Percentiles rank a stretch among this genome's conserved stretches.
phyloP scores from a whole-genome alignment of 169 alveolate genomes.

The Cryptosporidium baileyi region DNA sequence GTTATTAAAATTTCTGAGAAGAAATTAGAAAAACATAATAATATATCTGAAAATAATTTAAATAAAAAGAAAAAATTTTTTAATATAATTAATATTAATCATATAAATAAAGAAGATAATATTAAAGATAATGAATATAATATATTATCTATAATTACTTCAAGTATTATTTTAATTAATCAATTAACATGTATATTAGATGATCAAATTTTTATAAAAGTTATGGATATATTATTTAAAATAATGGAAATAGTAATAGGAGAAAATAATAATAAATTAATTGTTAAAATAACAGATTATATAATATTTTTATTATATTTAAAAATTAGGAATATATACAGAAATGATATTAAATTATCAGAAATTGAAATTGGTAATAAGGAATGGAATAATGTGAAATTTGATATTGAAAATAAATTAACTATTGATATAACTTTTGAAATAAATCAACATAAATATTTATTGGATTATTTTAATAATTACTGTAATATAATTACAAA shows the following conservation, averaged over 20 bases:
- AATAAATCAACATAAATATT: not conserved
- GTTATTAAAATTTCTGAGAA: not conserved
- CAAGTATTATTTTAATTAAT: not conserved
- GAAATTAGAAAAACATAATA: not conserved
- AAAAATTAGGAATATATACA: not conserved
- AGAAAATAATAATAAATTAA: not conserved
- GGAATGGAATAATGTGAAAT: not conserved
- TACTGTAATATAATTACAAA: not conserved
- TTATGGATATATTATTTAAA: not conserved
- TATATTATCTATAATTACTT: not conserved
- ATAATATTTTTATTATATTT: not conserved
- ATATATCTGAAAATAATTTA: not conserved
- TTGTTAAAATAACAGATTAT: not conserved
- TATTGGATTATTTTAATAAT: not conserved
- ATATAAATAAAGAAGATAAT: not conserved
- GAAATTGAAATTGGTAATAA: not conserved
- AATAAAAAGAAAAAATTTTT: conserved; percentile 5
- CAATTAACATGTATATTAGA: not conserved
- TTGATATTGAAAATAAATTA: too few species aligned
- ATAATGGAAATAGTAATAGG: not conserved
- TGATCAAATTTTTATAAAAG: not conserved
- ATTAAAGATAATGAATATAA: not conserved
- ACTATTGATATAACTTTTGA: not conserved
- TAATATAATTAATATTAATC: not conserved
- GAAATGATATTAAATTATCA: not conserved